These are phyloP conservation scores for Lodderomyces oxycetoniae DNA, from an alignment of 1,139 yeast species.

Conservation along the genomic window DNA sequence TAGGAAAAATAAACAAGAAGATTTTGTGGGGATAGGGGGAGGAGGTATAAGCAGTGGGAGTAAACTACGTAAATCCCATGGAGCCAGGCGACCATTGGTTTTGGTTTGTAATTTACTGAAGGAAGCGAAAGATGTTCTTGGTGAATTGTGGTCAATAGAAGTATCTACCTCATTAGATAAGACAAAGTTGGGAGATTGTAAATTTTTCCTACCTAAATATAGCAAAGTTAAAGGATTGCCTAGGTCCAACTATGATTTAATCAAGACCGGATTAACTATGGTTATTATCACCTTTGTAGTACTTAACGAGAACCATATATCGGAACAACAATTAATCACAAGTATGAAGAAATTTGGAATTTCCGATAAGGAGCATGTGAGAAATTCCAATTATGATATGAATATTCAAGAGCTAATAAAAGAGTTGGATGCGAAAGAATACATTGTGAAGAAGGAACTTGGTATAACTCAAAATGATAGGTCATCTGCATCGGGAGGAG, in stretches of 20 bases:
- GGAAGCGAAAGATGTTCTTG: constrained; percentile 20
- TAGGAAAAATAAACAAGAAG: constrained; percentile 6
- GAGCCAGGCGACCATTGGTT: constrained; percentile 15
- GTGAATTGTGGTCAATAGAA: constrained; percentile 20
- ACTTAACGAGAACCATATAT: constrained; percentile 31
- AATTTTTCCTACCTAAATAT: constrained; percentile 17
- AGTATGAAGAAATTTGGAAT: constrained; percentile 29
- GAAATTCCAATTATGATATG: constrained; percentile 24
- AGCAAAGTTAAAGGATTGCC: constrained; percentile 14
- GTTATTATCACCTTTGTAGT: constrained; percentile 28
- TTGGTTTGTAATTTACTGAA: constrained; percentile 20
- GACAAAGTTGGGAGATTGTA: constrained; percentile 10
- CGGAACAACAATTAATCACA: constrained; percentile 24
- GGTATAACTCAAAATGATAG: constrained; percentile 4
- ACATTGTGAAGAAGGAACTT: constrained; percentile 20
- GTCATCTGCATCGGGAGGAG: neutral
- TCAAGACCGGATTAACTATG: constrained; percentile 27
- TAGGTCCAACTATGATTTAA: constrained; percentile 24
- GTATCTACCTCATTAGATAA: constrained; percentile 3
- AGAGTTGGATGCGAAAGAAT: constrained; percentile 33
- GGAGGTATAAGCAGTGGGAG: neutral
- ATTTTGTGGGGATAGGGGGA: neutral
- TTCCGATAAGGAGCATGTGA: constrained; percentile 17
- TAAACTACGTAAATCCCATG: no score
- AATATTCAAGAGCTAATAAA: constrained; percentile 23